phyloP scores from a whole-genome alignment of 805 yeast species.

The Ogataea allantospora region DNA sequence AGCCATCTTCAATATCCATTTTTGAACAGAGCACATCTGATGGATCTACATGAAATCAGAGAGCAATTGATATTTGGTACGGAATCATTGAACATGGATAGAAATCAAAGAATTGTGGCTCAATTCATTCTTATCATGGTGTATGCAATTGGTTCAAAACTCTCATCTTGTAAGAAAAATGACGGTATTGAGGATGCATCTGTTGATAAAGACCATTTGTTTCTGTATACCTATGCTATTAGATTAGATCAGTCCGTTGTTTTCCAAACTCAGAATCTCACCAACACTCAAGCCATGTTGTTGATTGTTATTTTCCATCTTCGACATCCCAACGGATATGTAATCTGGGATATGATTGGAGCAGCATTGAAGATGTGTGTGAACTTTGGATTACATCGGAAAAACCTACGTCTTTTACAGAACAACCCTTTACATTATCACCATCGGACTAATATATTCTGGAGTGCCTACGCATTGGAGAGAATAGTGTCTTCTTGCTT shows the following conservation, averaged over 20 bases:
- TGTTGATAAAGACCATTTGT: conserved; percentile 8
- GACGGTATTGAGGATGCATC: not conserved
- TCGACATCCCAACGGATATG: conserved; percentile 18
- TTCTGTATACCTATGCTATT: conserved; percentile 10
- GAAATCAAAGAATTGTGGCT: conserved; percentile 2
- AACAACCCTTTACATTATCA: conserved; percentile 11
- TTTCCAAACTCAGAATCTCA: conserved; percentile 7
- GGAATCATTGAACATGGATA: not conserved
- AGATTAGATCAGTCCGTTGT: conserved; percentile 6
- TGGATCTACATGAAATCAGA: conserved; percentile 10
- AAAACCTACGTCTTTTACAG: conserved; percentile 9
- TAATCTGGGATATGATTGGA: conserved; percentile 22
- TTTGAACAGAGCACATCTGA: conserved; percentile 5
- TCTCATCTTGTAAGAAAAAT: conserved; percentile 1
- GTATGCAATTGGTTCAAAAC: conserved; percentile 18
- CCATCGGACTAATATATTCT: conserved; percentile 29
- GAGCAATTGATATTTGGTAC: conserved; percentile 1
- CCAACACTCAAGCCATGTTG: conserved; percentile 11
- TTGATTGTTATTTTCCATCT: conserved; percentile 16
- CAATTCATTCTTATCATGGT: conserved; percentile 14
- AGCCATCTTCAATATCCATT: conserved; percentile 16
- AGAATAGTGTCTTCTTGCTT: conserved; percentile 46
- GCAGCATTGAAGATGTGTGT: conserved; percentile 17
- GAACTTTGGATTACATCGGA: conserved; percentile 20
- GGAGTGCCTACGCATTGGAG: conserved; percentile 50